Evolutionary conservation across 148 eudicot genomes (phyloP), one percentile per base, ranked within the genome.

Genomic region (Drosera capensis): DNA sequence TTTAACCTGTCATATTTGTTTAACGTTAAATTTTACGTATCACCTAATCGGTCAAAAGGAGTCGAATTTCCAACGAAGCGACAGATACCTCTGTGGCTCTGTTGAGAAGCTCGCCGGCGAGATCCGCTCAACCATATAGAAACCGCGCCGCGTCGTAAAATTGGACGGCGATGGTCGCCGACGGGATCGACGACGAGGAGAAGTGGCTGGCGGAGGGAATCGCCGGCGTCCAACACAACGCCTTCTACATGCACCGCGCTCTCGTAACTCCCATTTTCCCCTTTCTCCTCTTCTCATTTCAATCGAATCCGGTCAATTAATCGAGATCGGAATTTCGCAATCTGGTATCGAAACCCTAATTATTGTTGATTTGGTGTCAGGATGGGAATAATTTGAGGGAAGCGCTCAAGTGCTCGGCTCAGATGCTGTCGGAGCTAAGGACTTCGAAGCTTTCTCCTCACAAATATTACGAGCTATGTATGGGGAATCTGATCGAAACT

Each of bases 131-230:
- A n/a, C n/a, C n/a, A n/a, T n/a, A n/a, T n/a, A n/a, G 29, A n/a
- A 20, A 38, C 23, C 3, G 24, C 20, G 39, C 16, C 37, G 20
- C 20, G 43, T 23, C 19, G 48, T 12, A 16, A 11, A 39, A 42
- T 21, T 17, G 60, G 57, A 59, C 49, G 45, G 56, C 57, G 67
- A 65, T 83, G 68, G 55, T 60, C 19, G 23, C 59, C 0, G 71
- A 70, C 35, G 95, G 78, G 25, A 49, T 75, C 25, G 95, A 84
- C 0, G 93, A 84, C 67, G 99, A 90, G 73, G 99, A 90, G 67
- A 90, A 84, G 72, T 90, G 95, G 99, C 80, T 90, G 23, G 99
- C 95, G 11, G 95, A 84, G 64, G 99, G 84, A 46, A 81, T 90
- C 68, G 99, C 95, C 25, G 81, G 78, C 24, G 65, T 84, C 57